These are phyloP conservation scores for Rutstroemia sp. DNA, from an alignment of 2,329 filamentous ascomycete species.

Conservation along the genomic window DNA sequence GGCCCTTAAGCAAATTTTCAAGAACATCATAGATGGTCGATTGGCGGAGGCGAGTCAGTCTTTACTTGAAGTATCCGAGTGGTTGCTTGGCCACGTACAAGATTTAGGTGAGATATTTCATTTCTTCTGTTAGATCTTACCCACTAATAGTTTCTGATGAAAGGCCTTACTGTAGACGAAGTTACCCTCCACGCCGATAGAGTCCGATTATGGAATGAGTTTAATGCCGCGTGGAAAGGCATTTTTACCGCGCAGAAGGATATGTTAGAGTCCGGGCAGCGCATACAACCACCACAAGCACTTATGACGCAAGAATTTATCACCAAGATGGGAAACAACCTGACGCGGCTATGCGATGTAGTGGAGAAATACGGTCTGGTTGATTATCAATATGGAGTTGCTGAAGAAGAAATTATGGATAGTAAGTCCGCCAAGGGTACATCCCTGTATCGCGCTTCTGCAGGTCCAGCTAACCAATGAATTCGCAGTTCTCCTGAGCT, in stretches of 20 bases:
- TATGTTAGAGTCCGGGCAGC: constrained; percentile 41
- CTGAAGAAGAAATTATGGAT: constrained; percentile 80
- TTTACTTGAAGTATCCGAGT: constrained; percentile 56
- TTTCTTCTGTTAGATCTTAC: constrained; percentile 23
- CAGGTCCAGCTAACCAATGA: not conserved
- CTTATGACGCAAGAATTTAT: constrained; percentile 63
- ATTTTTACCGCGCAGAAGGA: constrained; percentile 80
- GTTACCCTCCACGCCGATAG: constrained; percentile 66
- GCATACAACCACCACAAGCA: constrained; percentile 39
- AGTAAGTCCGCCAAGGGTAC: constrained; percentile 1
- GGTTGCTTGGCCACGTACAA: constrained; percentile 58
- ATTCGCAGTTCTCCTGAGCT: constrained; percentile 41
- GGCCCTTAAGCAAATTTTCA: constrained; percentile 54
- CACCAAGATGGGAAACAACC: constrained; percentile 71
- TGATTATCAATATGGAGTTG: constrained; percentile 95
- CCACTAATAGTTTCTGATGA: constrained; percentile 32
- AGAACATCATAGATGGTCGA: constrained; percentile 51
- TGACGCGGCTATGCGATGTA: constrained; percentile 75
- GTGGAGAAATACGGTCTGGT: constrained; percentile 90
- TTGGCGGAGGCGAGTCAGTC: constrained; percentile 51
- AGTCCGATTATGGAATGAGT: constrained; percentile 83
- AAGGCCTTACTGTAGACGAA: constrained; percentile 81
- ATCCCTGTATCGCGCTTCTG: not conserved
- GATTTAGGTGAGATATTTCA: constrained; percentile 52
- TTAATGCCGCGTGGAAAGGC: constrained; percentile 87